Evolutionary conservation across 202 grass and related monocot species (phyloP).

Genomic region (Hordeum pubiflorum): DNA sequence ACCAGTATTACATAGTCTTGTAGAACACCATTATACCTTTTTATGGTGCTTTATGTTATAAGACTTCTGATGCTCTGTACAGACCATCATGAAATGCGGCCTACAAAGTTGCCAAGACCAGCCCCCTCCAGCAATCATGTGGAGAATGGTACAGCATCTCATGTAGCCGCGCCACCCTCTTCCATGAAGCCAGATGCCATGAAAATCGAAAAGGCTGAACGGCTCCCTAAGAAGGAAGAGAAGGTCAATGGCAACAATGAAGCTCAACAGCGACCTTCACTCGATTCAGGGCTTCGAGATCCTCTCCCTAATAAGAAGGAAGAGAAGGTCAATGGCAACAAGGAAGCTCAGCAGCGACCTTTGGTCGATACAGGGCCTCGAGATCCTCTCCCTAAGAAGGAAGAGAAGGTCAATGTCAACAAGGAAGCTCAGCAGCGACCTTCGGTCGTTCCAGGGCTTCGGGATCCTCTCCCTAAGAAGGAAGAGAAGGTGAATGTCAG

Average conservation of each 20-base stretch:
- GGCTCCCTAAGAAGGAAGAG: conserved; percentile 45
- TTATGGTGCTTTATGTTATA: conserved; percentile 47
- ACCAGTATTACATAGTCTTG: conserved; percentile 28
- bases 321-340: conserved; percentile 48
- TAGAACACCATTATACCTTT: conserved; percentile 40
- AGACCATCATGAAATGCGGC: conserved; percentile 44
- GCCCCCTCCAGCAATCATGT: conserved; percentile 41
- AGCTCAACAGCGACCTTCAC: conserved; percentile 30
- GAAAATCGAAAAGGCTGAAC: conserved; percentile 40
- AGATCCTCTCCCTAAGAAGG: conserved; percentile 24
- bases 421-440: conserved; percentile 30
- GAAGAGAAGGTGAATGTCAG: conserved; percentile 53
- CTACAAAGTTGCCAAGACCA: conserved; percentile 55
- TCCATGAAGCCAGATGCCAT: conserved; percentile 42
- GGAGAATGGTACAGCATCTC: conserved; percentile 63
- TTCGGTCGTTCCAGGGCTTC: conserved; percentile 7
- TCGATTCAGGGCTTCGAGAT: conserved; percentile 5
- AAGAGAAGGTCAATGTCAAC: conserved; percentile 49
- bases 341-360: conserved; percentile 30
- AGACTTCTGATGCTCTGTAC: conserved; percentile 56
- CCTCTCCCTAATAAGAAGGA: conserved; percentile 38
- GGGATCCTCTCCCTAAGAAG: conserved; percentile 25
- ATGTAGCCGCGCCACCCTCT: conserved; percentile 51
- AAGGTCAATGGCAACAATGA: conserved; percentile 48
- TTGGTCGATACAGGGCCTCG: conserved; percentile 1